Conservation (phyloP, 2,329 filamentous ascomycete genomes). For the Fusarium longipes region DNA sequence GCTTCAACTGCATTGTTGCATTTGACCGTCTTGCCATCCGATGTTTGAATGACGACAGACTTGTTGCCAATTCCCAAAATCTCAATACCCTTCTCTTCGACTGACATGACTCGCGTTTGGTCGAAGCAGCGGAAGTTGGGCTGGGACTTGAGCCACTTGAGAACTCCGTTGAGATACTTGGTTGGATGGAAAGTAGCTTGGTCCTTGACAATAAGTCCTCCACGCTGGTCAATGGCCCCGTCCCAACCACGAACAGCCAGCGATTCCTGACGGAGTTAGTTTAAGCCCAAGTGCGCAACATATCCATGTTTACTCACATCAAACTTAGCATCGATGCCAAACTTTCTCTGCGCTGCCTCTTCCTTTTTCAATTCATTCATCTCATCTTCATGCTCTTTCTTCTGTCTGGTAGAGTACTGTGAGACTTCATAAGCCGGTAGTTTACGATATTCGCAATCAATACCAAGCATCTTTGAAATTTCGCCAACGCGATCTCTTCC, state of each 20-base stretch:
- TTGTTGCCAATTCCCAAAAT: constrained; percentile 47
- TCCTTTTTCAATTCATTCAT: constrained; percentile 27
- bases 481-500: constrained; percentile 64
- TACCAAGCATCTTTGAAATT: constrained; percentile 59
- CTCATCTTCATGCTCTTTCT: constrained; percentile 53
- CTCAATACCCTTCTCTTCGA: constrained; percentile 59
- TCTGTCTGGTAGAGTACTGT: constrained; percentile 56
- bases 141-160: constrained; percentile 63
- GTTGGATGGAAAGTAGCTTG: constrained; percentile 69
- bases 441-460: constrained; percentile 67
- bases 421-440: constrained; percentile 63
- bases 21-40: constrained; percentile 58
- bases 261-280: constrained; percentile 44
- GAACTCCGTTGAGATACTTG: constrained; percentile 63
- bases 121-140: constrained; percentile 65
- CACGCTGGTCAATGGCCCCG: constrained; percentile 62
- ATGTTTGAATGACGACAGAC: constrained; percentile 59
- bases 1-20: constrained; percentile 64
- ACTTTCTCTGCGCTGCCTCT: constrained; percentile 18
- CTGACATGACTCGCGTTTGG: constrained; percentile 59
- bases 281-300: accelerated
- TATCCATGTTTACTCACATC: constrained; percentile 25
- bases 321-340: constrained; percentile 24
- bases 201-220: constrained; percentile 57
- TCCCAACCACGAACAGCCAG: constrained; percentile 64